Percentiles rank a stretch among this genome's conserved stretches.
Evolutionary conservation across 306 rosid genomes (phyloP).

Genomic region (Trifolium repens): DNA sequence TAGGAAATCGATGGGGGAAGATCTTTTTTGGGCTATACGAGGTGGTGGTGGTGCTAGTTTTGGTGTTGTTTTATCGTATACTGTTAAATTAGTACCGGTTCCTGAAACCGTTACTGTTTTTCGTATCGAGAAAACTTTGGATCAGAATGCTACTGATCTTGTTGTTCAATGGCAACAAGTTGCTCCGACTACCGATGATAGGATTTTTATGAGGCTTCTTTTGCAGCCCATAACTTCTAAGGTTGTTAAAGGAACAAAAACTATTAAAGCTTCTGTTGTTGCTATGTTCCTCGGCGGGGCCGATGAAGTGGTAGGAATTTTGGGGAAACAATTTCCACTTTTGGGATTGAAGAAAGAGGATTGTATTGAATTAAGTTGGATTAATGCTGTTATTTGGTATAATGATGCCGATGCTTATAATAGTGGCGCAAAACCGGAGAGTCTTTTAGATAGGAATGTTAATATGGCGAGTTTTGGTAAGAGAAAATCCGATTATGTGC

Average conservation of each 20-base stretch:
- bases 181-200: conserved; percentile 45
- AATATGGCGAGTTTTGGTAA: conserved; percentile 37
- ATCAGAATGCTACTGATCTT: conserved; percentile 46
- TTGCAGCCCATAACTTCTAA: conserved; percentile 46
- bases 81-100: conserved; percentile 40
- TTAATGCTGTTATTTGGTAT: conserved; percentile 49
- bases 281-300: conserved; percentile 48
- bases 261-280: conserved; percentile 41
- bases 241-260: conserved; percentile 24
- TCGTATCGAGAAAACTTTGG: conserved; percentile 31
- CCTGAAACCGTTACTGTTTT: conserved; percentile 47
- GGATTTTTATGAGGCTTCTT: conserved; percentile 48
- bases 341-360: conserved; percentile 42
- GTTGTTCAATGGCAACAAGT: conserved; percentile 54
- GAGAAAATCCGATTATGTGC: conserved; percentile 54
- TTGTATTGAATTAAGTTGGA: conserved; percentile 49
- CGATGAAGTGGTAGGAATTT: conserved; percentile 37
- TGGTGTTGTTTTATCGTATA: conserved; percentile 50
- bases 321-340: conserved; percentile 45
- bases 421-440: conserved; percentile 40
- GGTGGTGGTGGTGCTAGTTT: conserved; percentile 55
- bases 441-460: conserved; percentile 40
- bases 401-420: background rate
- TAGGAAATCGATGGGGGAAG: conserved; percentile 49
- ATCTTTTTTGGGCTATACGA: conserved; percentile 47